Conservation (phyloP, 768 basidiomycete genomes). For the Tremella fuciformis region DNA sequence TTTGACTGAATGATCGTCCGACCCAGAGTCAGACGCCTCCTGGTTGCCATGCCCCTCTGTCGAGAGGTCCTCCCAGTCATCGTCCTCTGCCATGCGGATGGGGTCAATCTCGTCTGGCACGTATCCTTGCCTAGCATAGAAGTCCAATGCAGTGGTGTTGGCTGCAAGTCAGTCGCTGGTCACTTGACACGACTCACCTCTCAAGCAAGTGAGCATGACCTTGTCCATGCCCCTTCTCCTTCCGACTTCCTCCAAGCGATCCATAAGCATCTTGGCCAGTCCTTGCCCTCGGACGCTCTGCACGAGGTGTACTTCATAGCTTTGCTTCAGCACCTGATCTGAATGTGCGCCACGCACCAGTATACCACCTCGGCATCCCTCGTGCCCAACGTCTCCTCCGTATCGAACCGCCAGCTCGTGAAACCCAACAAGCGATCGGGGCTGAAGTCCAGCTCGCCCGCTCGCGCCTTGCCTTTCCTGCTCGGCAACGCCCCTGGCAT, state of each 20-base stretch:
- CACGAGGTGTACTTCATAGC: conserved; percentile 39
- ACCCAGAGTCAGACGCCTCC: conserved; percentile 6
- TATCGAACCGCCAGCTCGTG: conserved; percentile 41
- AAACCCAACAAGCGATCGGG: conserved; percentile 29
- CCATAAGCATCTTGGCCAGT: conserved; percentile 24
- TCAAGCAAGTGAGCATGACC: conserved; percentile 38
- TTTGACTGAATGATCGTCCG: conserved; percentile 4
- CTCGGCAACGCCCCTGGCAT: conserved; percentile 11
- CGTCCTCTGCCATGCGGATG: conserved; percentile 27
- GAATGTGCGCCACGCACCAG: conserved; percentile 27
- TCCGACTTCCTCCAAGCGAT: conserved; percentile 27
- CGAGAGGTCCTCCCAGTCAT: conserved; percentile 9
- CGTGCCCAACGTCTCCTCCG: conserved; percentile 32
- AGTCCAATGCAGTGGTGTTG: conserved; percentile 27
- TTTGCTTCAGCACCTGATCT: neutral
- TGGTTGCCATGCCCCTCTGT: neutral
- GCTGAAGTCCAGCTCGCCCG: conserved; percentile 13
- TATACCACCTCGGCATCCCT: conserved; percentile 39
- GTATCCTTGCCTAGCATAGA: conserved; percentile 38
- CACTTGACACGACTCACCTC: conserved; percentile 22
- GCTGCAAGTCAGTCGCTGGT: conserved; percentile 12
- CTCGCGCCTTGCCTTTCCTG: neutral
- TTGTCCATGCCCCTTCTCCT: conserved; percentile 30
- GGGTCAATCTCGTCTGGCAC: conserved; percentile 43
- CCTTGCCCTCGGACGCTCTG: conserved; percentile 15